These are phyloP conservation scores for Alternaria brassicae DNA, from an alignment of 2,329 filamentous ascomycete genomes.

Conservation along the genomic window DNA sequence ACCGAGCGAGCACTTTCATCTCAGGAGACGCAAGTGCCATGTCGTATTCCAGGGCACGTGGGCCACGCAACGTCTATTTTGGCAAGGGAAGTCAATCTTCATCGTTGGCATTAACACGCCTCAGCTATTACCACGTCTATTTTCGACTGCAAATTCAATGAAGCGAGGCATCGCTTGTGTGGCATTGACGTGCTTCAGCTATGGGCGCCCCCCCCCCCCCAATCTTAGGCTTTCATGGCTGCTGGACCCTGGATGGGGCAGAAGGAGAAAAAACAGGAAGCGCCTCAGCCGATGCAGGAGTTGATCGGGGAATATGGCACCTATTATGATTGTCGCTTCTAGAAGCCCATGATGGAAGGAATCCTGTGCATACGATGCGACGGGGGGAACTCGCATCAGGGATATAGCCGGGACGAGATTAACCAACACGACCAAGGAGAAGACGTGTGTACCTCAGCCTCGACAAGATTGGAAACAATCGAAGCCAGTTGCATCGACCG, in stretches of 20 bases:
- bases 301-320: conserved; percentile 12
- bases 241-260: conserved; percentile 3
- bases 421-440: conserved; percentile 6
- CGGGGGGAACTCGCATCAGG: conserved; percentile 6
- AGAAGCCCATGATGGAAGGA: conserved; percentile 30
- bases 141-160: background rate
- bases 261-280: conserved; percentile 16
- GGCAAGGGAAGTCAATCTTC: background rate
- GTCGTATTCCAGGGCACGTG: background rate
- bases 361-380: background rate
- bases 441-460: too few relatives aligned
- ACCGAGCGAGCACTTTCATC: background rate
- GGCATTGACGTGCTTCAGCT: conserved; percentile 4
- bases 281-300: conserved; percentile 27
- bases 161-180: background rate
- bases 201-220: background rate
- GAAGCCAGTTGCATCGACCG: background rate
- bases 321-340: conserved; percentile 19
- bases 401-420: background rate
- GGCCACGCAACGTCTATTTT: background rate
- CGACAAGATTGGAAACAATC: background rate
- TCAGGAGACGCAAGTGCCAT: background rate
- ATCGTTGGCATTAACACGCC: background rate
- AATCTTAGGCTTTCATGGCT: conserved; percentile 8
- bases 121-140: background rate